phyloP scores from a whole-genome alignment of 78 protist species.

The Emiliania huxleyi region DNA sequence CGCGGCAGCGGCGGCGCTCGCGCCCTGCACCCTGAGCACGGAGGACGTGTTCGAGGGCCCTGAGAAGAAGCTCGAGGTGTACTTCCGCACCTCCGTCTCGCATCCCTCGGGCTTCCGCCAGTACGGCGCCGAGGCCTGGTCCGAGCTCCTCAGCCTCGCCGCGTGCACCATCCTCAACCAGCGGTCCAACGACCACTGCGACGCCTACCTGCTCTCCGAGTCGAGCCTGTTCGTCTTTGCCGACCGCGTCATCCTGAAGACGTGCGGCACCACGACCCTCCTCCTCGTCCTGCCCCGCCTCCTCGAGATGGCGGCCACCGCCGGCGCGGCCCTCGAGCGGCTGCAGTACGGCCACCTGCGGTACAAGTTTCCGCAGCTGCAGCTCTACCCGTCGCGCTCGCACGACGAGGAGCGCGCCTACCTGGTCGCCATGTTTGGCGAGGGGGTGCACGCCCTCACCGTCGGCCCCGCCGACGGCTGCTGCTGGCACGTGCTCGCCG shows the following conservation, averaged over 20 bases:
- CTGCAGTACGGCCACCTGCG: conserved; percentile 77
- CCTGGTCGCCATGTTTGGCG: background rate
- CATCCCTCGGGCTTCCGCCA: background rate
- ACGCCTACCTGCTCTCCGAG: conserved; percentile 84
- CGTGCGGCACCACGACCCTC: conserved; percentile 91
- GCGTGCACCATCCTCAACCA: conserved; percentile 66
- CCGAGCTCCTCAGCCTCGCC: conserved; percentile 59
- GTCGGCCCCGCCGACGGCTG: background rate
- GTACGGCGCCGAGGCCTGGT: conserved; percentile 35
- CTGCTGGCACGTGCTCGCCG: background rate
- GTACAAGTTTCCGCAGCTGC: conserved; percentile 78
- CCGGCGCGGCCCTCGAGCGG: conserved; percentile 48
- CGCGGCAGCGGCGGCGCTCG: background rate
- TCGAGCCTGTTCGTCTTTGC: conserved; percentile 78
- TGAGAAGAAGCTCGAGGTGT: conserved; percentile 85
- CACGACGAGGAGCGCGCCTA: too few species aligned
- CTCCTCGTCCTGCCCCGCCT: conserved; percentile 62
- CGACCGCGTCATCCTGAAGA: conserved; percentile 73
- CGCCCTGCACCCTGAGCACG: background rate
- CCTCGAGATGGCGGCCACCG: background rate
- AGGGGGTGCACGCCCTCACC: background rate
- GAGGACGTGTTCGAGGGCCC: conserved; percentile 82
- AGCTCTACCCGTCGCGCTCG: conserved; percentile 9
- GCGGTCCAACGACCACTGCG: conserved; percentile 49
- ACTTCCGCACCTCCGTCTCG: conserved; percentile 20